Evolutionary conservation across 2,329 filamentous ascomycete genomes (phyloP).

Genomic region (Chrysoporthe cubensis): DNA sequence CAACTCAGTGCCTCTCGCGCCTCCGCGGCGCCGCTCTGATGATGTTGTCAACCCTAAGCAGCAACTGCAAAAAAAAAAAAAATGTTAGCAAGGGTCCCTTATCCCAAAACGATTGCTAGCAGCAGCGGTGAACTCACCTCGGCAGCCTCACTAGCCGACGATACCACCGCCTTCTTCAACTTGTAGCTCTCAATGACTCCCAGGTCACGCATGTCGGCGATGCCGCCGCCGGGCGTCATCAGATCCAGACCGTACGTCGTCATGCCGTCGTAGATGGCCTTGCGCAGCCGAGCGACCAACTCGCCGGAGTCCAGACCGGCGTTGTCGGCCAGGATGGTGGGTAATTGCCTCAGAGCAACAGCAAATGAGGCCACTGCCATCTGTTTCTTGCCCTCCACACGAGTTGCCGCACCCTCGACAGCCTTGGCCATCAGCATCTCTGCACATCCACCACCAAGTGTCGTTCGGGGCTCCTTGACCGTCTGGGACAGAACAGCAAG

Average conservation of each 20-base stretch:
- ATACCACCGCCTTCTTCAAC: constrained; percentile 96
- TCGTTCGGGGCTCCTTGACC: constrained; percentile 90
- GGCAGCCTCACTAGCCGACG: constrained; percentile 92
- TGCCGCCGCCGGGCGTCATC: constrained; percentile 84
- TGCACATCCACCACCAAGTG: constrained; percentile 91
- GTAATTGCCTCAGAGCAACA: constrained; percentile 85
- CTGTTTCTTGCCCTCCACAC: constrained; percentile 95
- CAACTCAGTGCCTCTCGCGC: constrained; percentile 72
- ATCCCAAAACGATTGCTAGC: constrained; percentile 32
- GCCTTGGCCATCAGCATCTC: constrained; percentile 99
- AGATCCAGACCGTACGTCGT: constrained; percentile 90
- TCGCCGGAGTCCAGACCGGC: constrained; percentile 95
- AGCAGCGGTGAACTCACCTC: constrained; percentile 66
- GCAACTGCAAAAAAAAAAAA: constrained; percentile 58
- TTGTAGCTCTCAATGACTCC: constrained; percentile 99
- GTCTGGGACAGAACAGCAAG: constrained; percentile 96
- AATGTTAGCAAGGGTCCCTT: constrained; percentile 24
- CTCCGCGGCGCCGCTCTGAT: constrained; percentile 89
- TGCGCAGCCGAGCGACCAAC: constrained; percentile 86
- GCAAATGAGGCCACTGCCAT: constrained; percentile 91
- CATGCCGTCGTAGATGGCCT: constrained; percentile 93
- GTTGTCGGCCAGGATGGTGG: constrained; percentile 96
- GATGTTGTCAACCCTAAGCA: constrained; percentile 96
- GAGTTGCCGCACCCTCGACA: constrained; percentile 89
- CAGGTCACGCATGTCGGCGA: constrained; percentile 92